These are phyloP conservation scores for Neurospora sp. DNA, from an alignment of 495 filamentous ascomycete genomes.

Conservation along the genomic window DNA sequence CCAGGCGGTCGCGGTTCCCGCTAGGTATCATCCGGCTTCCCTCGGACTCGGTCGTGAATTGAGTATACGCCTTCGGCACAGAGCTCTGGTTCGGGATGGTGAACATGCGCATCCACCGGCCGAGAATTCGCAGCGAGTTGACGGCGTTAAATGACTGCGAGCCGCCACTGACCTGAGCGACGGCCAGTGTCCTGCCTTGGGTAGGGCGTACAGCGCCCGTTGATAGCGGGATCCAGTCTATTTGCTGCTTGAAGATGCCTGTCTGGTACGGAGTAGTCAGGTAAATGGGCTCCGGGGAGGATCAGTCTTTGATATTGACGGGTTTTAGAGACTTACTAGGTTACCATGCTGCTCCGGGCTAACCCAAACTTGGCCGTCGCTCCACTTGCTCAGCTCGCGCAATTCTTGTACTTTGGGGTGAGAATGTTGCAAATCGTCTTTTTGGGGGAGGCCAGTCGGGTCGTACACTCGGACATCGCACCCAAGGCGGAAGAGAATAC, in stretches of 20 bases:
- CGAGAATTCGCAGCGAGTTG: slow-evolving; percentile 59
- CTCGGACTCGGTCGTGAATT: slow-evolving; percentile 40
- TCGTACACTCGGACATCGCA: slow-evolving; percentile 60
- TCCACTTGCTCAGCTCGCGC: slow-evolving; percentile 52
- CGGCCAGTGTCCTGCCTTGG: slow-evolving; percentile 55
- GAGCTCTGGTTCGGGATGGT: slow-evolving; percentile 60
- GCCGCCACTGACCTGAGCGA: slow-evolving; percentile 57
- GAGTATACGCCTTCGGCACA: slow-evolving; percentile 54
- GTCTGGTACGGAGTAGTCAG: slow-evolving; percentile 29
- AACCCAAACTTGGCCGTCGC: slow-evolving; percentile 60
- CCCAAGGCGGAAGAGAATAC: slow-evolving; percentile 56
- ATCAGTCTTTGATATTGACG: too few species aligned
- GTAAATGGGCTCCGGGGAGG: neutral
- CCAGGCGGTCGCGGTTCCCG: slow-evolving; percentile 53
- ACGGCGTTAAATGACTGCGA: slow-evolving; percentile 66
- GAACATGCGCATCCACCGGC: slow-evolving; percentile 74
- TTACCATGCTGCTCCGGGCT: slow-evolving; percentile 64
- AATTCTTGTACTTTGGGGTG: slow-evolving; percentile 60
- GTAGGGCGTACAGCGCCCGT: slow-evolving; percentile 57
- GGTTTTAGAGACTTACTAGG: slow-evolving; percentile 30
- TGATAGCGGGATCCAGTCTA: slow-evolving; percentile 62
- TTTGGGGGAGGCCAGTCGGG: slow-evolving; percentile 49
- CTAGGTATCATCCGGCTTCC: slow-evolving; percentile 48
- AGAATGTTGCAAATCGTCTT: slow-evolving; percentile 47
- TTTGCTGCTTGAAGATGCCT: slow-evolving; percentile 65